Percentiles rank a stretch among this genome's conserved stretches.
phyloP scores from a whole-genome alignment of 257 asterid genomes.

The Salvia hispanica region DNA sequence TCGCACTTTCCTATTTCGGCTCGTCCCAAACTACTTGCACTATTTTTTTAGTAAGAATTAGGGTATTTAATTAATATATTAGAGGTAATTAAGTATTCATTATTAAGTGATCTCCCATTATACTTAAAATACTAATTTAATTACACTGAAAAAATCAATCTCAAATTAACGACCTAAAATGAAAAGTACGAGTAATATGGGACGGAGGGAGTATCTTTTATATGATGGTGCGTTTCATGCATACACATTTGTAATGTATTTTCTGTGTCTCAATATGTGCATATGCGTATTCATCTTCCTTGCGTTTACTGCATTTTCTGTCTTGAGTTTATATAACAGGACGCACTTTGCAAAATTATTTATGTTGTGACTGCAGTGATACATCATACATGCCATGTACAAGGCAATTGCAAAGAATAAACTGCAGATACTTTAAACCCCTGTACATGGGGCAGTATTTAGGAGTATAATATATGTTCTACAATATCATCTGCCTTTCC shows the following conservation, averaged over 20 bases:
- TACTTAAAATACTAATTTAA: too few species aligned
- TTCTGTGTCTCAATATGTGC: neutral
- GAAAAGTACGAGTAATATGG: too few species aligned
- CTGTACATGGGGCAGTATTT: neutral
- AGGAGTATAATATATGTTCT: neutral
- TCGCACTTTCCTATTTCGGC: too few species aligned
- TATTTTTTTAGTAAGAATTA: too few species aligned
- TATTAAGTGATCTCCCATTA: too few species aligned
- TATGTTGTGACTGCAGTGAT: neutral
- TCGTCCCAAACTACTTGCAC: too few species aligned
- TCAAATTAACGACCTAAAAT: too few species aligned
- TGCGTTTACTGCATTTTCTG: neutral
- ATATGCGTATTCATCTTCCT: slow-evolving; percentile 10
- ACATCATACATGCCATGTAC: neutral
- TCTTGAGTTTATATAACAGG: neutral
- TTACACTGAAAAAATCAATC: too few species aligned
- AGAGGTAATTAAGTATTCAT: too few species aligned
- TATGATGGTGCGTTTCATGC: neutral
- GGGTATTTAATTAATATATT: too few species aligned
- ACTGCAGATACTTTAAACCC: neutral
- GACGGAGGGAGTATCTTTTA: neutral
- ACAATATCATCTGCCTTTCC: slow-evolving; percentile 3
- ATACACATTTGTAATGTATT: neutral
- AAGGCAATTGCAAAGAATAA: neutral
- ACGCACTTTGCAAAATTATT: neutral